phyloP scores from a whole-genome alignment of 805 yeast species.

The Schwanniomyces yamadae region DNA sequence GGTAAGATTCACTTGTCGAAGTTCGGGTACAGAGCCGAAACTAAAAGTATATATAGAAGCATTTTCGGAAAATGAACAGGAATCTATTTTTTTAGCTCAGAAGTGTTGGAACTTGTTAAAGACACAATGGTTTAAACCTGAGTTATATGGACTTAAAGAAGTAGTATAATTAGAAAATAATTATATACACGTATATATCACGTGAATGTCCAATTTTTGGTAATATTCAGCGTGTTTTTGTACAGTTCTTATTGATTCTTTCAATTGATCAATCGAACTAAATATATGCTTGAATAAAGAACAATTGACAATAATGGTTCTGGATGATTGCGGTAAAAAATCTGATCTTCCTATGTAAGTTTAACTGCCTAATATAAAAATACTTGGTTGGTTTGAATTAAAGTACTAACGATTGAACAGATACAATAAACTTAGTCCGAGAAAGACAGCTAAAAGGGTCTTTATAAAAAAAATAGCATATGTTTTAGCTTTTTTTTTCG shows the following conservation, averaged over 20 bases:
- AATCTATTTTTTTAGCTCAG: constrained; percentile 53
- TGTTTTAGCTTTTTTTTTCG: constrained; percentile 7
- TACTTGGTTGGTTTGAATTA: too few relatives aligned
- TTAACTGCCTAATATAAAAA: too few relatives aligned
- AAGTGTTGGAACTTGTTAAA: constrained; percentile 65
- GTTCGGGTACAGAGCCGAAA: constrained; percentile 97
- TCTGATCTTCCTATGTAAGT: constrained; percentile 49
- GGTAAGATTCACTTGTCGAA: constrained; percentile 81
- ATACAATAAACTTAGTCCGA: constrained; percentile 22
- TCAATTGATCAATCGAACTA: too few relatives aligned
- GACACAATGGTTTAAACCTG: constrained; percentile 70
- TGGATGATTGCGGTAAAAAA: constrained; percentile 40
- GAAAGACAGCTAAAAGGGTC: constrained; percentile 8
- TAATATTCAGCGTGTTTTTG: too few relatives aligned
- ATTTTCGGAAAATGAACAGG: constrained; percentile 41
- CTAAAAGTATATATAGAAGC: constrained; percentile 91
- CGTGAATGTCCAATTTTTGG: too few relatives aligned
- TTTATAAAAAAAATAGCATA: constrained; percentile 8
- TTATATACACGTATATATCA: constrained; percentile 7
- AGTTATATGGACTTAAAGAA: constrained; percentile 35
- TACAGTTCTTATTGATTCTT: too few relatives aligned
- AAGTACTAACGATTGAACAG: constrained; percentile 8
- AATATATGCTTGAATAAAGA: too few relatives aligned
- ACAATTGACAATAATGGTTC: constrained; percentile 20
- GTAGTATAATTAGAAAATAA: constrained; percentile 17